phyloP scores from a whole-genome alignment of 495 filamentous ascomycete genomes.

The Neurospora tetraspora region DNA sequence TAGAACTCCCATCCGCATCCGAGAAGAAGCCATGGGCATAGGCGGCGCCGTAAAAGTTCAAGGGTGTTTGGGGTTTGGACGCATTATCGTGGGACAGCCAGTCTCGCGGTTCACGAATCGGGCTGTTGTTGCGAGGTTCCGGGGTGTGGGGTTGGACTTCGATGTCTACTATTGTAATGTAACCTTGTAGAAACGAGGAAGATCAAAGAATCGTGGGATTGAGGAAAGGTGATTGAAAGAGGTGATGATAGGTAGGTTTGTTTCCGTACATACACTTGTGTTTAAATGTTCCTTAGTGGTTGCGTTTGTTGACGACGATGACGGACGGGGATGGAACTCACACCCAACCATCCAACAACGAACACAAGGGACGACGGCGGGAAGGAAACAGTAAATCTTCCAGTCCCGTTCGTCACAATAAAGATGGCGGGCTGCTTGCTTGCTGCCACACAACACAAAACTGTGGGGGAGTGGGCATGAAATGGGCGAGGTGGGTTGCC shows the following conservation, averaged over 20 bases:
- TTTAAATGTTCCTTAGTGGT: not conserved
- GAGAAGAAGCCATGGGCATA: not conserved
- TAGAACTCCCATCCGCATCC: not conserved
- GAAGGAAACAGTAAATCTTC: not conserved
- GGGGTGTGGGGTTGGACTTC: not conserved
- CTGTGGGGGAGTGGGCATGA: not conserved
- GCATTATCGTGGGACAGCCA: not conserved
- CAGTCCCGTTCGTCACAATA: not conserved
- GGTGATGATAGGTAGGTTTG: not conserved
- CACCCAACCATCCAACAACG: not conserved
- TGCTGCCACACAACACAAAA: not conserved
- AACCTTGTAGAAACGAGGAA: not conserved
- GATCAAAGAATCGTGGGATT: not conserved
- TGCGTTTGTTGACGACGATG: not conserved
- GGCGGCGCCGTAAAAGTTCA: not conserved
- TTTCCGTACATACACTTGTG: not conserved
- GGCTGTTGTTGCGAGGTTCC: not conserved
- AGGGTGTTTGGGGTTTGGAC: not conserved
- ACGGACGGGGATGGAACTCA: not conserved
- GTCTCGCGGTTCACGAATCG: not conserved
- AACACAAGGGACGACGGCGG: not conserved
- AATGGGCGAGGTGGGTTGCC: not conserved
- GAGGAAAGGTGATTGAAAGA: not conserved
- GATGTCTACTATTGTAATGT: not conserved
- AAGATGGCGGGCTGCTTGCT: not conserved